Evolutionary conservation across 805 yeast genomes (phyloP), one percentile per base, ranked within the genome.

Genomic region (Myxozyma neotropica): DNA sequence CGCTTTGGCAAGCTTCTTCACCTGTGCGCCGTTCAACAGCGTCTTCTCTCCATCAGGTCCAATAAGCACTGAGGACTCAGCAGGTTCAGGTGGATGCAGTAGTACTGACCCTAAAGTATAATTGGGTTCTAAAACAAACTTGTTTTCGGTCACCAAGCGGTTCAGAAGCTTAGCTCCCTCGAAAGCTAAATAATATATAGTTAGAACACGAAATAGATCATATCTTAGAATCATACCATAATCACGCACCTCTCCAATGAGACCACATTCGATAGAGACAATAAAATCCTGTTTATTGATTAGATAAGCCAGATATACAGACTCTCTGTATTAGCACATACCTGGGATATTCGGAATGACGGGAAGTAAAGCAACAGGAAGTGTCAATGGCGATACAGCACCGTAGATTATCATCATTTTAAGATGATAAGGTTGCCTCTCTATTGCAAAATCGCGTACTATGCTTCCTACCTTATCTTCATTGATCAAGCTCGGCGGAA

Each of bases 271-370:
- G 78, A 71, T 87, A 92, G 2, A 87, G 78, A 44, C 92, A 73
- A 69, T 90, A 93, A 69, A 93, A 87, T 15, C 64, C 63, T 59
- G n/a, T 19, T 8, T n/a, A 19, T 12, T 5, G 2, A 36, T 12
- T 33, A 17, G 17, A n/a, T 6, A 19, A 10, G 5, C 12, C 40
- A 29, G 13, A 45, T 6, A 4, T 5, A 17, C 23, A 7, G n/a
- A 4, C 21, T 10, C 23, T 15, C 47, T 50, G 29, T 26, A 4
- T 12, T n/a, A n/a, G 46, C 15, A 13, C 46, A 1, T 29, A 0
- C 96, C 96, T 0, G 98, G 98, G 21, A 92, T 82, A 68, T 92
- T 92, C 21, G 98, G 98, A 2, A 91, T 72, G n/a, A 92, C 78
- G 0, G 98, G 98, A 0, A 93, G 70, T 44, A 90, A 67, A 0